phyloP scores from a whole-genome alignment of 495 filamentous ascomycete genomes.

The Aspergillus bridgeri region DNA sequence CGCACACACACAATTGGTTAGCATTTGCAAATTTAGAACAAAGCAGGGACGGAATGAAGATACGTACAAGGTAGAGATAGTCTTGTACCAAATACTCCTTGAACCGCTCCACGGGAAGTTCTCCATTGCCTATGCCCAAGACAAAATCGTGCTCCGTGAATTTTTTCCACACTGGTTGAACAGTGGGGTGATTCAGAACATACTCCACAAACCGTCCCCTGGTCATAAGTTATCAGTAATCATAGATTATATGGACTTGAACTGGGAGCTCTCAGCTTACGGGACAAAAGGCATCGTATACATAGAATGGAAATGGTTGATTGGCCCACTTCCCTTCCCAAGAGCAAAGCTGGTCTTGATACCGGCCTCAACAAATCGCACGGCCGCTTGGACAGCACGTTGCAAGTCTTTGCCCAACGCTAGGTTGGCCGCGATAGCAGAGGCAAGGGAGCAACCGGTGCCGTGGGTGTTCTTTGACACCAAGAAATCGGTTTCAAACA shows the following conservation, averaged over 20 bases:
- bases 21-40: not conserved
- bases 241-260: not conserved
- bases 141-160: constrained; percentile 83
- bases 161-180: constrained; percentile 63
- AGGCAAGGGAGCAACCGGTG: constrained; percentile 92
- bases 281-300: constrained; percentile 76
- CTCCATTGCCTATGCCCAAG: constrained; percentile 66
- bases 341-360: constrained; percentile 73
- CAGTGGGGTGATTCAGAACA: constrained; percentile 69
- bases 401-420: constrained; percentile 60
- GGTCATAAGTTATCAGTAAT: constrained; percentile 8
- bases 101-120: constrained; percentile 67
- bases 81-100: constrained; percentile 86
- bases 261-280: constrained; percentile 53
- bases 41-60: not conserved
- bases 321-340: constrained; percentile 79
- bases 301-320: constrained; percentile 91
- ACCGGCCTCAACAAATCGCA: constrained; percentile 77
- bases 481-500: constrained; percentile 66
- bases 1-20: not conserved
- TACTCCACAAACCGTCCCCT: constrained; percentile 86
- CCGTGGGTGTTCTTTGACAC: constrained; percentile 83
- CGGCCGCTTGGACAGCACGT: constrained; percentile 64
- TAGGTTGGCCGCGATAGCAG: constrained; percentile 85
- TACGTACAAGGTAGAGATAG: constrained; percentile 75